phyloP scores from a whole-genome alignment of 192 early-diverging fungal species.

The Linnemannia exigua region DNA sequence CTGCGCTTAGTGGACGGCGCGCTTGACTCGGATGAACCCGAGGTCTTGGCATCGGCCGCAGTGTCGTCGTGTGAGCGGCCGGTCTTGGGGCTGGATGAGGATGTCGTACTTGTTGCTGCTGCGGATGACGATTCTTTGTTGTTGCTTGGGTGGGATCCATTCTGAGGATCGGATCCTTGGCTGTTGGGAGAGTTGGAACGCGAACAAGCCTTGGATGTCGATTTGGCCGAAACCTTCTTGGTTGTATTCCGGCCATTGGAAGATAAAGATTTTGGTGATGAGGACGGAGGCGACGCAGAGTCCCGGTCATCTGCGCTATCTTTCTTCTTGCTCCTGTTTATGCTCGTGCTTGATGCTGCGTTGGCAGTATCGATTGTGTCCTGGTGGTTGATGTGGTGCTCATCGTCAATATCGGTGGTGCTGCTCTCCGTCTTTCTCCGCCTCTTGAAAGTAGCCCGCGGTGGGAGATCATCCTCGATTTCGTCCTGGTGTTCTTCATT shows the following conservation, averaged over 20 bases:
- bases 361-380: not conserved
- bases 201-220: constrained; percentile 25
- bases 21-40: not conserved
- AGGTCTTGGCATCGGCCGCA: not conserved
- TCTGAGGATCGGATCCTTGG: not conserved
- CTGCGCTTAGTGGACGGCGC: constrained; percentile 22
- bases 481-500: constrained; percentile 54
- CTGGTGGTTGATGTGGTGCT: not conserved
- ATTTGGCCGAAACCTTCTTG: constrained; percentile 9
- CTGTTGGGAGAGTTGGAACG: constrained; percentile 26
- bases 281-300: constrained; percentile 8
- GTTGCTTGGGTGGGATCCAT: not conserved
- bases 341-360: not conserved
- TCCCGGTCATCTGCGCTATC: constrained; percentile 14
- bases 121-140: not conserved
- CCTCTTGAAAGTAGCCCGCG: constrained; percentile 24
- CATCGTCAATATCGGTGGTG: constrained; percentile 31
- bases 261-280: constrained; percentile 19
- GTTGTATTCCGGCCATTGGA: constrained; percentile 16
- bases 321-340: constrained; percentile 8
- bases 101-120: not conserved
- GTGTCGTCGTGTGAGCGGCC: not conserved
- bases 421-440: constrained; percentile 46
- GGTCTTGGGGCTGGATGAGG: not conserved
- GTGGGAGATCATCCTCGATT: constrained; percentile 32